These are phyloP conservation scores for Paraphaeosphaeria minitans DNA, from an alignment of 2,329 filamentous ascomycete species.

Conservation along the genomic window DNA sequence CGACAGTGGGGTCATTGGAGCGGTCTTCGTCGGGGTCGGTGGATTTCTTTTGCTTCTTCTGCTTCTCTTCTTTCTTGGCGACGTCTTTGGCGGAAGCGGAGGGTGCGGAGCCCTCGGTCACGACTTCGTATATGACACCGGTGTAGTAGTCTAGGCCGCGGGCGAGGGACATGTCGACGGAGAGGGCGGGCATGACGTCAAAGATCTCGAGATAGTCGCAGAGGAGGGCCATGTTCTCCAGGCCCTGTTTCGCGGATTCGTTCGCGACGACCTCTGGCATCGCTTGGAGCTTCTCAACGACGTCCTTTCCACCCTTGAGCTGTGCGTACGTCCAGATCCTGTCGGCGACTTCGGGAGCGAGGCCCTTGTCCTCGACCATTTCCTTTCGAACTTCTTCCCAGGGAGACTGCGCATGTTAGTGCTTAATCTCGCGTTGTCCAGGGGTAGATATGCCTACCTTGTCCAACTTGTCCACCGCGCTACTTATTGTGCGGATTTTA, in stretches of 20 bases:
- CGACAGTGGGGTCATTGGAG: slow-evolving; percentile 78
- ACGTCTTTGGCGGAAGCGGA: slow-evolving; percentile 45
- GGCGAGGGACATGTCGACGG: slow-evolving; percentile 88
- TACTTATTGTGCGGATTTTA: slow-evolving; percentile 87
- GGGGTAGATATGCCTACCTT: slow-evolving; percentile 61
- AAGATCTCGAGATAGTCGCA: slow-evolving; percentile 84
- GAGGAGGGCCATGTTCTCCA: slow-evolving; percentile 79
- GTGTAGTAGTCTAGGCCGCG: slow-evolving; percentile 94
- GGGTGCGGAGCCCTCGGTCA: slow-evolving; percentile 77
- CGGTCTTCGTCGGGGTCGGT: slow-evolving; percentile 65
- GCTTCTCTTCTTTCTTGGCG: slow-evolving; percentile 49
- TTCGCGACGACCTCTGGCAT: slow-evolving; percentile 74
- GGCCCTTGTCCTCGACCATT: slow-evolving; percentile 91
- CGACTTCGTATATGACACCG: slow-evolving; percentile 86
- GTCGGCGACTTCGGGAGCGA: slow-evolving; percentile 77
- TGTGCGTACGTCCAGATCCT: slow-evolving; percentile 86
- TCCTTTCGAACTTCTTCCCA: slow-evolving; percentile 90
- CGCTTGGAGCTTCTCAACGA: slow-evolving; percentile 71
- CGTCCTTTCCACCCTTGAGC: slow-evolving; percentile 73
- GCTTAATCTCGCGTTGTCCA: background rate
- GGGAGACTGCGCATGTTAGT: slow-evolving; percentile 53
- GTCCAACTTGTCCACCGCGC: slow-evolving; percentile 94
- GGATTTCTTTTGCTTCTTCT: slow-evolving; percentile 30
- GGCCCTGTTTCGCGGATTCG: slow-evolving; percentile 74
- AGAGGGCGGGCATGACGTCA: slow-evolving; percentile 72